Base-by-base conservation (phyloP, 495 filamentous ascomycete species). In the Podospora didyma region DNA sequence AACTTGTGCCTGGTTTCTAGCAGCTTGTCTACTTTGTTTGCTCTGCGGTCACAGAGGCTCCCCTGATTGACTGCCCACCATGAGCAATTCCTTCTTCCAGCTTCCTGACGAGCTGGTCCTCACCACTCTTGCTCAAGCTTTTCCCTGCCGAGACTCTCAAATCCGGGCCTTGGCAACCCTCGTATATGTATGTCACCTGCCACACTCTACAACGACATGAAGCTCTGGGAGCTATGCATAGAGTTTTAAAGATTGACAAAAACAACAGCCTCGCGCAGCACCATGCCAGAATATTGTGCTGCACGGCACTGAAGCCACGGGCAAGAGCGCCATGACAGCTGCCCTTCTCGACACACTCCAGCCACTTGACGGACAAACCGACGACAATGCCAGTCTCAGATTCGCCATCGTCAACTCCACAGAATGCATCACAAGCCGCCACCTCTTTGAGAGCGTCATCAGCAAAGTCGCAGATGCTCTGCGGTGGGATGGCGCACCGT, bases 251-350 rank as follows among this genome's bases (percentile, higher is more conserved):
- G 6, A 42, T 45, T 54, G 52, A 54, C 45, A 17, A 45, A 22
- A 24, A 22, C 19, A 9, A 35, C 60, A 79, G 64, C 76, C 77
- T 11, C 53, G 62, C 24, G 74, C 75, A 17, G 76, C 77, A 7
- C 72, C 75, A 24, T 76, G 74, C 56, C 74, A 65, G 7, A 87
- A 85, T 42, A 61, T 97, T 2, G 84, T 96, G 6, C 70, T 94
- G 46, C 83, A 97, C 63, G 94, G 94, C 19, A 83, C 90, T n/a
- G 85, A 90, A 59, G 86, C 91, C n/a, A 97, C 93, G 0, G 95
- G 94, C 58, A 97, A 97, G 73, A 89, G 82, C 23, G 79, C 82
- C 49, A 82, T 96, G 48, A 73, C 88, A 21, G 74, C 75, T 42
- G 75, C 79, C 9, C 75, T 94, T 17, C 81, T 97, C 2, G 53